phyloP scores from a whole-genome alignment of 495 filamentous ascomycete species.

The Aspergillus haitiensis region DNA sequence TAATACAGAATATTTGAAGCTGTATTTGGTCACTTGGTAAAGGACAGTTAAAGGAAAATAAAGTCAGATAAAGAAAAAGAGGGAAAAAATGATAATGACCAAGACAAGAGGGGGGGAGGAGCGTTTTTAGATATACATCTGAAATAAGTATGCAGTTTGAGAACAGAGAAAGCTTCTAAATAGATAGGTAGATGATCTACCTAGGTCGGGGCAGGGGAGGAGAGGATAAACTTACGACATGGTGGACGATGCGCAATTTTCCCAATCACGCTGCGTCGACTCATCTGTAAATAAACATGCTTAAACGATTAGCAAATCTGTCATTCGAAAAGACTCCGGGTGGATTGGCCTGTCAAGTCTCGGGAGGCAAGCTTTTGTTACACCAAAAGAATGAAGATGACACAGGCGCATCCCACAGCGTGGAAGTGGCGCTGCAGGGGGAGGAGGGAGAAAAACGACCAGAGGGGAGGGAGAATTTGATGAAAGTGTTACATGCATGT shows the following conservation, averaged over 20 bases:
- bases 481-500: conserved; percentile 28
- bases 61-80: neutral
- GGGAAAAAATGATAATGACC: neutral
- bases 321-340: conserved; percentile 38
- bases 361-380: conserved; percentile 40
- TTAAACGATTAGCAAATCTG: conserved; percentile 45
- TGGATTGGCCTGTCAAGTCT: conserved; percentile 36
- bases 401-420: conserved; percentile 46
- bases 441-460: conserved; percentile 29
- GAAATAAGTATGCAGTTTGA: conserved; percentile 7
- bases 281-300: conserved; percentile 49
- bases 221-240: conserved; percentile 54
- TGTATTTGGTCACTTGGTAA: no score
- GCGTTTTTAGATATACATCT: neutral
- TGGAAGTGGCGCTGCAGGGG: conserved; percentile 38
- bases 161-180: conserved; percentile 5
- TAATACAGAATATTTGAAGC: no score
- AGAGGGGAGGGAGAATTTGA: conserved; percentile 30
- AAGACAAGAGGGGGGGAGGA: neutral
- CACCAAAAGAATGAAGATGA: conserved; percentile 44
- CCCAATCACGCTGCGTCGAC: conserved; percentile 42
- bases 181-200: conserved; percentile 1
- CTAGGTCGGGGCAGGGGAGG: conserved; percentile 15
- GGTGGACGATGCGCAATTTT: conserved; percentile 40
- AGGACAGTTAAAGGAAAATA: neutral